Evolutionary conservation across 768 basidiomycete species (phyloP).

Genomic region (Mycena maculata): DNA sequence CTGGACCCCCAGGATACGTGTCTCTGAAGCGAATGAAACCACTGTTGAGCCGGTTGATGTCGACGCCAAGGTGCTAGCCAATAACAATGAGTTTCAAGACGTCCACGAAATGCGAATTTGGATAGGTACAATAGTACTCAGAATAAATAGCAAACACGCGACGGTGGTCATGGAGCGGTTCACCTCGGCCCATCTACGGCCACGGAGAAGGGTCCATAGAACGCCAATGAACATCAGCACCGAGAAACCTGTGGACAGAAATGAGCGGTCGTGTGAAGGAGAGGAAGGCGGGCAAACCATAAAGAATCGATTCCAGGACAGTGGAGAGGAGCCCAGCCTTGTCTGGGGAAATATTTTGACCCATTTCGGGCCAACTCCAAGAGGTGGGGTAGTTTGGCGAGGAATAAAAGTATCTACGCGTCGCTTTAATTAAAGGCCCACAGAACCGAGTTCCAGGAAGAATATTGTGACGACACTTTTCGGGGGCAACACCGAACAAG

Average conservation of each 20-base stretch:
- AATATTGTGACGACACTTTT: too few species aligned
- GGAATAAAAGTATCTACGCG: too few species aligned
- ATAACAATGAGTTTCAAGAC: not conserved
- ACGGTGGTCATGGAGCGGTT: constrained; percentile 38
- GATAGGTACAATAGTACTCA: constrained; percentile 44
- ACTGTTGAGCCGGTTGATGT: constrained; percentile 39
- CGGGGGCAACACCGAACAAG: too few species aligned
- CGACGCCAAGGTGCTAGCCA: constrained; percentile 19
- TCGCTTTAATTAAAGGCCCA: too few species aligned
- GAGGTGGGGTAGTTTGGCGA: too few species aligned
- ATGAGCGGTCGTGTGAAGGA: not conserved
- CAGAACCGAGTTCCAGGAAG: too few species aligned
- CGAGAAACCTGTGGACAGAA: constrained; percentile 49
- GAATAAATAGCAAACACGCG: constrained; percentile 40
- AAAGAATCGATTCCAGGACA: constrained; percentile 7
- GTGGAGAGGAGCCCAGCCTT: constrained; percentile 9
- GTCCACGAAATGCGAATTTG: not conserved
- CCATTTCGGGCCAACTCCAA: too few species aligned
- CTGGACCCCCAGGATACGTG: constrained; percentile 33
- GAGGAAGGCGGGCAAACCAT: not conserved
- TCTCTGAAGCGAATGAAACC: constrained; percentile 41
- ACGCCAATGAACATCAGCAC: constrained; percentile 49
- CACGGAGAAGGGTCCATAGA: constrained; percentile 38
- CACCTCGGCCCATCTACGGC: constrained; percentile 19
- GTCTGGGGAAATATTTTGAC: not conserved